phyloP scores from a whole-genome alignment of 139 green algal species.

The Chlamydomonas incerta region DNA sequence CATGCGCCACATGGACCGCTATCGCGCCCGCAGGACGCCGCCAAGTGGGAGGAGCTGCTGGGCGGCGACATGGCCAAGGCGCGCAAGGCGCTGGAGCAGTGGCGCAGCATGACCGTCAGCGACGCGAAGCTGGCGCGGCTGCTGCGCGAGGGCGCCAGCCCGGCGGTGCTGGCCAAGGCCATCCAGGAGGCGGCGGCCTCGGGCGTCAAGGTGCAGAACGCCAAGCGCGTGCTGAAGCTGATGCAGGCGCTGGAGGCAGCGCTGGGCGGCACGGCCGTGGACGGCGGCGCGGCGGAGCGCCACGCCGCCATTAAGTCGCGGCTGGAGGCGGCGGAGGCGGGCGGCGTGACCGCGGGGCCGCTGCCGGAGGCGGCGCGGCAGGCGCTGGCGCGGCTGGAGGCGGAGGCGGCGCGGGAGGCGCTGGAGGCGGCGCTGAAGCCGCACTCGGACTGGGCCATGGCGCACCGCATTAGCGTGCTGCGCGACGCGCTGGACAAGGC shows the following conservation, averaged over 20 bases:
- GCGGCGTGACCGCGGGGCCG: constrained; percentile 46
- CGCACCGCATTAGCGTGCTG: constrained; percentile 48
- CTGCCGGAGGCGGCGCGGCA: constrained; percentile 18
- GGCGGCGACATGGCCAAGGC: constrained; percentile 60
- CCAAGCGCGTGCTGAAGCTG: constrained; percentile 73
- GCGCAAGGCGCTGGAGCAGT: constrained; percentile 66
- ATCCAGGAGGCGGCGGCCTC: constrained; percentile 76
- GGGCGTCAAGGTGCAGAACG: constrained; percentile 73
- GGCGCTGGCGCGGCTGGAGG: constrained; percentile 44
- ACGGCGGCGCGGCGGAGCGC: constrained; percentile 36
- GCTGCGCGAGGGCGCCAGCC: constrained; percentile 56
- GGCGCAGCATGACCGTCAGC: constrained; percentile 58
- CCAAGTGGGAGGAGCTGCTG: constrained; percentile 64
- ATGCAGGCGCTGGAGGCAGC: constrained; percentile 79
- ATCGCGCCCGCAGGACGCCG: constrained; percentile 30
- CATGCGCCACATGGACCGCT: too few species aligned
- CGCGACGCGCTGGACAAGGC: constrained; percentile 66
- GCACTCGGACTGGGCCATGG: constrained; percentile 51
- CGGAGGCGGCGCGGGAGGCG: constrained; percentile 47
- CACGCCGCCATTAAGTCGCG: constrained; percentile 47
- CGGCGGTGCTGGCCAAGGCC: constrained; percentile 54
- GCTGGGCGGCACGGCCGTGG: constrained; percentile 27
- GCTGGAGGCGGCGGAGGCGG: constrained; percentile 66
- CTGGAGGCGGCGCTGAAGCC: constrained; percentile 67
- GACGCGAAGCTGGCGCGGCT: constrained; percentile 72